Percentiles rank a stretch among this genome's conserved stretches.
These are phyloP conservation scores for Chaetomiaceae sp. DNA, from an alignment of 2,329 filamentous ascomycete species.

Conservation along the genomic window DNA sequence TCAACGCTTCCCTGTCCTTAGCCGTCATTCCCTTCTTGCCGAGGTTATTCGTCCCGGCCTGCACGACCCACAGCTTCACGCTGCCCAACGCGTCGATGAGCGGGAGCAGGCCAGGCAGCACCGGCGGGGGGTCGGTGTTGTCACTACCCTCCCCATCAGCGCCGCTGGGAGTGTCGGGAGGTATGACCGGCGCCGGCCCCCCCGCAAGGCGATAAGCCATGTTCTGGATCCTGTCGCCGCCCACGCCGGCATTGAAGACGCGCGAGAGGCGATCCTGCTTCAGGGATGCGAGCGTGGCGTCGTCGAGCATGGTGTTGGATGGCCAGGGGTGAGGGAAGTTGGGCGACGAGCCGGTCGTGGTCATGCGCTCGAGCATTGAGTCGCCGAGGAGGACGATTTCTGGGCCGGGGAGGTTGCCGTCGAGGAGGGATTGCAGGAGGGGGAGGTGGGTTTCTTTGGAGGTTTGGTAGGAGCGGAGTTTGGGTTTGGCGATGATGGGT, in stretches of 20 bases:
- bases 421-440: slow-evolving; percentile 6
- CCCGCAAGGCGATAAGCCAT: slow-evolving; percentile 21
- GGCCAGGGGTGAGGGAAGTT: slow-evolving; percentile 18
- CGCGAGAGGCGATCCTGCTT: neutral
- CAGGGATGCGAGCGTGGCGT: neutral
- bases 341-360: slow-evolving; percentile 16
- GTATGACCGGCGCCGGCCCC: too few species aligned
- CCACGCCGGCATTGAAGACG: slow-evolving; percentile 23
- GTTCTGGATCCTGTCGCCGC: slow-evolving; percentile 25
- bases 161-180: too few species aligned
- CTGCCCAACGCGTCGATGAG: slow-evolving; percentile 1
- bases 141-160: too few species aligned
- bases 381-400: slow-evolving; percentile 21
- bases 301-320: slow-evolving; percentile 12
- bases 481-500: slow-evolving; percentile 10
- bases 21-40: slow-evolving; percentile 16
- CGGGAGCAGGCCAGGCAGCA: slow-evolving; percentile 7
- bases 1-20: slow-evolving; percentile 11
- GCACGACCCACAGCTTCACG: slow-evolving; percentile 22
- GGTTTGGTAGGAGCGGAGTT: slow-evolving; percentile 8
- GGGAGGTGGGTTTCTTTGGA: slow-evolving; percentile 10
- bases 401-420: neutral
- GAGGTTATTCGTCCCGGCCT: slow-evolving; percentile 23
- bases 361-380: slow-evolving; percentile 26
- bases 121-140: too few species aligned